Base-by-base conservation (phyloP, 768 basidiomycete genomes). In the Tulasnella calospora region DNA sequence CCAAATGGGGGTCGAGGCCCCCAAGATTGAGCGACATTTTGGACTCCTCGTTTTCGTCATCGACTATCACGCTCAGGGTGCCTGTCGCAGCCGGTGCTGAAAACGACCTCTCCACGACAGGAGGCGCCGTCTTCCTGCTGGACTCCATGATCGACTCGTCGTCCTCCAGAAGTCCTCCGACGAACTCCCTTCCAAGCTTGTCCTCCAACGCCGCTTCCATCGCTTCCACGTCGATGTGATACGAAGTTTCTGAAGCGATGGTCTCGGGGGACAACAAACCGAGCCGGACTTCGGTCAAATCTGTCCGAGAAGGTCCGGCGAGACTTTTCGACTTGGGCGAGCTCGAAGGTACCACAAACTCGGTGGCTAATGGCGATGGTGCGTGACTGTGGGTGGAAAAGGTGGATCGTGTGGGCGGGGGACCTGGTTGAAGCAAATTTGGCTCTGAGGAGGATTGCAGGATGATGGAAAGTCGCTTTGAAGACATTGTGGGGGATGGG, bases 11-110 rank as follows among this genome's bases (percentile, higher is more conserved):
- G 41, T 78, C 77, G 33, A 78, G 38, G 17, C 19, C 23, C 19
- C 70, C 40, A 19, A 78, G 61, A 51, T 67, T 61, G 10, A 76
- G 5, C 55, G 75, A 76, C 38, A 76, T 61, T 15, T 61, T 57
- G 35, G 75, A 61, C 33, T 44, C 44, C 44, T 35, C 73, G 33
- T 44, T 17, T 30, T 44, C 40, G 3, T 47, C 73, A 19, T 35
- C 44, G 30, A 19, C 73, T 1, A 67, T 67, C 7, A 67, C 61
- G 61, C 61, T 67, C 12, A 67, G 61, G 35, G 27, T 30, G 33
- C 61, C 61, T 6, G 30, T 67, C 15, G 61, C 61, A 67, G 61
- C 61, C 9, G 61, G 61, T 67, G 61, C 61, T 17, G 61, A 67
- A 9, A 67, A 67, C 61, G 61, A 67, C 17, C 61, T 67, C 30